Base-by-base conservation (phyloP, 148 eudicot species). In the Dysphania ambrosioides region DNA sequence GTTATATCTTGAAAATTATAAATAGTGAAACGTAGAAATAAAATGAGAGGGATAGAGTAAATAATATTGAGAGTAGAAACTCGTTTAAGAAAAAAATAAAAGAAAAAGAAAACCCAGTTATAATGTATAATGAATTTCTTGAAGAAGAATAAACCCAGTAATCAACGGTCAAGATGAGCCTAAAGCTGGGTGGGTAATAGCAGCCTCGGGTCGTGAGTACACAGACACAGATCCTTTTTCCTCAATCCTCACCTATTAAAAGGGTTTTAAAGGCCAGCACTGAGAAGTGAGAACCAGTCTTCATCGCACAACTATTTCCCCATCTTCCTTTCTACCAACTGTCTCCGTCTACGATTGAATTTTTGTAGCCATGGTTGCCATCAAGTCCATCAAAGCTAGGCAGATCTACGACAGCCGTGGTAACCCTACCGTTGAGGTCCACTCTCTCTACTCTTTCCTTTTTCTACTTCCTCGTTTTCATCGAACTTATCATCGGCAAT, bases 341-440 rank as follows among this genome's bases (percentile, higher is more conserved):
- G 19, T 27, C 26, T 53, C 11, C 26, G 34, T 51, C 41, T 24
- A 18, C 57, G 66, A 42, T 76, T 73, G 63, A n/a, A 21, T 1
- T 3, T 2, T 26, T 55, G 57, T 8, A 18, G 53, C 72, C 70
- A 93, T 93, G 98, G 93, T 86, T 26, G 82, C 91, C 68, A 91
- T 93, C 81, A 76, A 77, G 56, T 49, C 24, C 88, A 61, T 93
- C 75, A 84, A 93, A 77, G 98, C 98, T 7, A 85, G 98, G 31
- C 97, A 93, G 88, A 93, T 93, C 91, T 93, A 83, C 78, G 98
- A 93, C 88, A 93, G 98, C 84, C 89, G 98, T 75, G 98, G 98
- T 41, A 93, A 93, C 68, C 98, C 98, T 1, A 93, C 98, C 68
- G 97, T 93, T 65, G 98, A 93, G 98, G 98, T 93, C 65, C 44